Evolutionary conservation across 768 basidiomycete species (phyloP).

Genomic region (Boletus bicolor): DNA sequence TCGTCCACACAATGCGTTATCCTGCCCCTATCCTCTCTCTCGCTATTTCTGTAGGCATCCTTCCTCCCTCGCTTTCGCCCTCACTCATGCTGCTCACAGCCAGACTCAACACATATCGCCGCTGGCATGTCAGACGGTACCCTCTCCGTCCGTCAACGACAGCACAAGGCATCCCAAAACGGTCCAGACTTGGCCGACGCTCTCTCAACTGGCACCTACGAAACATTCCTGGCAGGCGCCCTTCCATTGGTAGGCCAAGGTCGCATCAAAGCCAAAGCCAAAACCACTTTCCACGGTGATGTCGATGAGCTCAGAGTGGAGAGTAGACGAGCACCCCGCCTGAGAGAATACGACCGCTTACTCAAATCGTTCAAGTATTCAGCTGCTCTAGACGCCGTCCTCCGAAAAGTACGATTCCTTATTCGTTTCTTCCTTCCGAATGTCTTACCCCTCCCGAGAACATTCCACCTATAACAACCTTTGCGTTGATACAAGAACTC

Average conservation of each 20-base stretch:
- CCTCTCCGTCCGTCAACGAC: constrained; percentile 90
- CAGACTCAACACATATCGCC: constrained; percentile 94
- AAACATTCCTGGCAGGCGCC: constrained; percentile 59
- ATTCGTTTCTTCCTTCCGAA: background rate
- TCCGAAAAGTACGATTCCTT: constrained; percentile 63
- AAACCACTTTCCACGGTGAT: constrained; percentile 54
- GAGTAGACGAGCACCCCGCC: constrained; percentile 59
- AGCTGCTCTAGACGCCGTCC: constrained; percentile 88
- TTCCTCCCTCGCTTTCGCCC: background rate
- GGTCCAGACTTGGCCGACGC: constrained; percentile 36
- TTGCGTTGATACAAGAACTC: constrained; percentile 90
- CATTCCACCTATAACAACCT: constrained; percentile 79
- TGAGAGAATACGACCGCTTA: constrained; percentile 86
- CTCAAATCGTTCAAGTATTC: constrained; percentile 93
- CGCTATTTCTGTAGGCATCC: constrained; percentile 70
- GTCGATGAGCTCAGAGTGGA: constrained; percentile 77
- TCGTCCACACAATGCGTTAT: constrained; percentile 98
- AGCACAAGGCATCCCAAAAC: constrained; percentile 66
- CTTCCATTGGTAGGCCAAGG: constrained; percentile 57
- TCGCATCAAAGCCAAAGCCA: constrained; percentile 45
- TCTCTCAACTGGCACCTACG: constrained; percentile 56
- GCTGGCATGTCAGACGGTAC: constrained; percentile 99
- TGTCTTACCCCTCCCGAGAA: constrained; percentile 44
- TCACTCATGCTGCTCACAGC: constrained; percentile 44
- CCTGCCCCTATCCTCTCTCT: constrained; percentile 88